Evolutionary conservation across 768 basidiomycete genomes (phyloP).

Genomic region (Postia placenta): DNA sequence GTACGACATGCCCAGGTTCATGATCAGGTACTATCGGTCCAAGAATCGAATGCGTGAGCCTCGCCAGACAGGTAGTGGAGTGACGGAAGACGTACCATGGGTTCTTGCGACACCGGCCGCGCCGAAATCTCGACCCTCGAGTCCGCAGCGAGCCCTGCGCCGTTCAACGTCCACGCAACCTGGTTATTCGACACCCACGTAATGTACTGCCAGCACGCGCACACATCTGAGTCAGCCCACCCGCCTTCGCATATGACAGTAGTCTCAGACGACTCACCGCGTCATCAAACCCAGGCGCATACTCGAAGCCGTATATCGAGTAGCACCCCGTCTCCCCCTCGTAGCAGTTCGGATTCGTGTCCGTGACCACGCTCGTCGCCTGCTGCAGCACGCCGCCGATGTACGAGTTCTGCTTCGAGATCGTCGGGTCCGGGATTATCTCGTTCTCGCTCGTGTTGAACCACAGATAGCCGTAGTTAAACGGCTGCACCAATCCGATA

Average conservation of each 20-base stretch:
- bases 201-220: slow-evolving; percentile 60
- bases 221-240: slow-evolving; percentile 7
- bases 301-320: slow-evolving; percentile 77
- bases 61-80: not conserved
- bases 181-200: slow-evolving; percentile 74
- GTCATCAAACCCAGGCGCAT: slow-evolving; percentile 55
- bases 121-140: slow-evolving; percentile 49
- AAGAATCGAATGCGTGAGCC: not conserved
- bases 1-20: slow-evolving; percentile 78
- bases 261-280: slow-evolving; percentile 35
- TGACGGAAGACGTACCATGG: slow-evolving; percentile 55
- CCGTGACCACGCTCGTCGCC: slow-evolving; percentile 67
- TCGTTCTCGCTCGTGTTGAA: slow-evolving; percentile 53
- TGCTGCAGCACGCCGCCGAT: slow-evolving; percentile 70
- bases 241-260: not conserved
- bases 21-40: slow-evolving; percentile 62
- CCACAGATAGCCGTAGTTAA: slow-evolving; percentile 70
- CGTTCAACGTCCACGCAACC: slow-evolving; percentile 70
- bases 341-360: slow-evolving; percentile 68
- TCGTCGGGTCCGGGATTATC: slow-evolving; percentile 49
- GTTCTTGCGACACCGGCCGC: slow-evolving; percentile 74
- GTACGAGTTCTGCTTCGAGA: slow-evolving; percentile 55
- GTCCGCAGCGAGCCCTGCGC: slow-evolving; percentile 62
- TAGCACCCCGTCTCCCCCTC: slow-evolving; percentile 54
- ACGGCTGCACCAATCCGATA: slow-evolving; percentile 43